Conservation (phyloP, 164 flowering plant genomes). For the Berberis thunbergii region DNA sequence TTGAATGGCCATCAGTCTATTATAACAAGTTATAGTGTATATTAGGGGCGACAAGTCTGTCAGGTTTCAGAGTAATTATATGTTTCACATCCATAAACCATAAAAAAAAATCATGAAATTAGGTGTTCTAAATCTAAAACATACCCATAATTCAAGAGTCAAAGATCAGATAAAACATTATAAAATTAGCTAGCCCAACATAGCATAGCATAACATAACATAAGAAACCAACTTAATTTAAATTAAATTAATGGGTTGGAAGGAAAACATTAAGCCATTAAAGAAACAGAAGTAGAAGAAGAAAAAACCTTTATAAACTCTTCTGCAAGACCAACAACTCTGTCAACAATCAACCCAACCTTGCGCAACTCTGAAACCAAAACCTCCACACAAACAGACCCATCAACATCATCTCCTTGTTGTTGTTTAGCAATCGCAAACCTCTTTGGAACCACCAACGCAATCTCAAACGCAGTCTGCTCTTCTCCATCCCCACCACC, state of each 20-base stretch:
- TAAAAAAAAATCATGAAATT: neutral
- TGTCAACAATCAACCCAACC: constrained; percentile 57
- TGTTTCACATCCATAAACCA: neutral
- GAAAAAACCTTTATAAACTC: constrained; percentile 69
- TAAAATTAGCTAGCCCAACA: neutral
- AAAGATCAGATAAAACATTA: too few species aligned
- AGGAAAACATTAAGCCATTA: neutral
- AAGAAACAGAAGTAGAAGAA: neutral
- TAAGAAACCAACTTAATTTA: neutral
- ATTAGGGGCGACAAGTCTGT: neutral
- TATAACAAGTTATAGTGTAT: neutral
- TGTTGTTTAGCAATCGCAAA: constrained; percentile 13
- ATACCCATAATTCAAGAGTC: neutral
- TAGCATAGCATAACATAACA: neutral
- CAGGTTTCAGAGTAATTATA: neutral
- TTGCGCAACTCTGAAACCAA: constrained; percentile 56
- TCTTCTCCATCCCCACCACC: constrained; percentile 31
- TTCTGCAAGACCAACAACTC: constrained; percentile 55
- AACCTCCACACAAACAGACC: constrained; percentile 47
- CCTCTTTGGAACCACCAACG: constrained; percentile 58
- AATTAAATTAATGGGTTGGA: neutral
- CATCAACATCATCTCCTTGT: constrained; percentile 15
- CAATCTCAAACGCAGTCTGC: constrained; percentile 53
- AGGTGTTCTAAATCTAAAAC: neutral
- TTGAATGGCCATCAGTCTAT: neutral